Base-by-base conservation (phyloP, 352 stramenopile genomes). In the Phytophthora sp. region DNA sequence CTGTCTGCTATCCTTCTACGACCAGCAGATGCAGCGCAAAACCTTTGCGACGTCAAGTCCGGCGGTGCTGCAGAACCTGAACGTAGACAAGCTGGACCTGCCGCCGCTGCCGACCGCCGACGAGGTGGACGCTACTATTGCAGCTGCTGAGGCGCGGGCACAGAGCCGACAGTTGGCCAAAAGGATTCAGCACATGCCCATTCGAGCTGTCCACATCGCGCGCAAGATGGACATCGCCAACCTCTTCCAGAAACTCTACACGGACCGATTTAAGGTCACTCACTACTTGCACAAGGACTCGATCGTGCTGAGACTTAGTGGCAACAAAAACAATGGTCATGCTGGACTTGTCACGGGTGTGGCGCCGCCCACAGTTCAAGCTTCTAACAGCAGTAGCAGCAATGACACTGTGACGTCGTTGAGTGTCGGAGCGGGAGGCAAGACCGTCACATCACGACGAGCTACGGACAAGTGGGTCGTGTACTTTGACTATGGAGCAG, bases 401-500 rank as follows among this genome's bases (percentile, higher is more conserved):
- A 29, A 46, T 18, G 79, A 87, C 42, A 63, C 47, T n/a, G 54
- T 69, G n/a, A 79, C 78, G 16, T 81, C 60, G 18, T 52, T 90
- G 5, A 89, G 60, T 57, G 63, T 89, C 5, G 70, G 70, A 38
- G 24, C 51, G 26, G 65, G 70, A 57, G 79, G 74, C 29, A 82
- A 77, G 30, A 82, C 80, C 49, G 63, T 91, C 24, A 81, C 81
- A 27, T 91, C 80, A 24, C 74, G 84, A 59, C 85, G 87, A 18
- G 94, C 92, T 18, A 90, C 86, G 36, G 94, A 98, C 75, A 94
- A 90, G 67, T 97, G 89, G 85, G 82, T 96, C 44, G 91, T 97
- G 24, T 93, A 97, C 69, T 97, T 97, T 73, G 87, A 96, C 75
- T 97, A 97, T 56, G 91, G 91, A 57, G 90, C 90, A 29, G 84